phyloP scores from a whole-genome alignment of 2,329 filamentous ascomycete genomes.

The Knoxdaviesia capensis region DNA sequence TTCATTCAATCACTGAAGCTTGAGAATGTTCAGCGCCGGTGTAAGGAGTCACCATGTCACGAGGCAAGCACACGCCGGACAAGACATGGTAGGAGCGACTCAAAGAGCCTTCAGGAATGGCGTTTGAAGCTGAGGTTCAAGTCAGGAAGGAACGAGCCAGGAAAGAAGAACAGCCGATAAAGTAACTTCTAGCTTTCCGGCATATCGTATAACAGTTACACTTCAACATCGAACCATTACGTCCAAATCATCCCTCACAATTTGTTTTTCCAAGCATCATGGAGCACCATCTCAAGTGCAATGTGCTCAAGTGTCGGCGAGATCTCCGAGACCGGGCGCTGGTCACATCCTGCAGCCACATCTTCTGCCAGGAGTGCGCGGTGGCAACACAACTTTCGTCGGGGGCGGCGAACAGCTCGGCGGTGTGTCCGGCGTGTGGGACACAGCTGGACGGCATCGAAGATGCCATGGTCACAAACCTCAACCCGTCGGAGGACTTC shows the following conservation, averaged over 20 bases:
- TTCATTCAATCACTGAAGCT: too few species aligned
- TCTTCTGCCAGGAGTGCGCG: conserved; percentile 66
- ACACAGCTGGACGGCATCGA: conserved; percentile 48
- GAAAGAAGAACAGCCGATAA: too few species aligned
- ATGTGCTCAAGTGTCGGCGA: conserved; percentile 54
- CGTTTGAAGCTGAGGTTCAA: too few species aligned
- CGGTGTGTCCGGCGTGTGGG: conserved; percentile 57
- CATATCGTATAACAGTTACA: not conserved
- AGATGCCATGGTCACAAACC: conserved; percentile 49
- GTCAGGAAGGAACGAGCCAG: too few species aligned
- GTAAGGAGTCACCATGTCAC: too few species aligned
- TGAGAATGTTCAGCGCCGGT: too few species aligned
- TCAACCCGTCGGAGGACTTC: conserved; percentile 74
- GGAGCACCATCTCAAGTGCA: conserved; percentile 62
- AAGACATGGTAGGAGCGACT: too few species aligned
- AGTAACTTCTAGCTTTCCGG: too few species aligned
- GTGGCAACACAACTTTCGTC: conserved; percentile 40
- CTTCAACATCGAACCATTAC: not conserved
- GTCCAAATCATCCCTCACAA: not conserved
- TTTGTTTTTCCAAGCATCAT: conserved; percentile 19
- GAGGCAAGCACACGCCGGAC: too few species aligned
- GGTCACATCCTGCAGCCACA: conserved; percentile 83
- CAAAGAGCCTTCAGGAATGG: too few species aligned
- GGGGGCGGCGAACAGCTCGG: conserved; percentile 13
- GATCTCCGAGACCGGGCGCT: conserved; percentile 52